Conservation (phyloP, 2,329 filamentous ascomycete species). For the Botrytis cinerea region DNA sequence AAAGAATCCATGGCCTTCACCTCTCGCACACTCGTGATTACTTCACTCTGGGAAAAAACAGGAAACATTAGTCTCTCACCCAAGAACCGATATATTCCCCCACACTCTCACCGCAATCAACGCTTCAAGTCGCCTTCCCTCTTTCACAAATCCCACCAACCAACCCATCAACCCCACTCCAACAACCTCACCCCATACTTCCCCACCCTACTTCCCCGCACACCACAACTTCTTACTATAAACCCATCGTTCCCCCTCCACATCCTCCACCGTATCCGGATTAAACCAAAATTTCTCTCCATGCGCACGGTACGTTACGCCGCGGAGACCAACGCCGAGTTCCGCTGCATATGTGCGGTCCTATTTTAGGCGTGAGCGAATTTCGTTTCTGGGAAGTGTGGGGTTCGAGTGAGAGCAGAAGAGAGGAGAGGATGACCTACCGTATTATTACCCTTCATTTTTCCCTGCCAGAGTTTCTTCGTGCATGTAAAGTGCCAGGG, state of each 20-base stretch:
- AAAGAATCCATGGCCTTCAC: background rate
- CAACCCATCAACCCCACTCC: background rate
- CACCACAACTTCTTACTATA: constrained; percentile 29
- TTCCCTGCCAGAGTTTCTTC: constrained; percentile 9
- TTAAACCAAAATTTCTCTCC: constrained; percentile 28
- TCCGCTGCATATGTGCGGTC: constrained; percentile 26
- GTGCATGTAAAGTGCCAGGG: constrained; percentile 24
- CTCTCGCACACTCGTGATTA: background rate
- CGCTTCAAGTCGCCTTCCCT: background rate
- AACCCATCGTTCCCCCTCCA: constrained; percentile 27
- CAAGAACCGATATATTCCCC: too few relatives aligned
- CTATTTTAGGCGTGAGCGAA: background rate
- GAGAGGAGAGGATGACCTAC: background rate
- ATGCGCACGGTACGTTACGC: constrained; percentile 27
- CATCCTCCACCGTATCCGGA: constrained; percentile 28
- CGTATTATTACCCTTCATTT: constrained; percentile 3
- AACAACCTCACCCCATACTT: too few relatives aligned
- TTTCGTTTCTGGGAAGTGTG: background rate
- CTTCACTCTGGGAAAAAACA: background rate
- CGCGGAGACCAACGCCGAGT: constrained; percentile 28
- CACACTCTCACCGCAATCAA: too few relatives aligned
- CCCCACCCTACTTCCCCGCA: background rate
- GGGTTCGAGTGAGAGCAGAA: background rate
- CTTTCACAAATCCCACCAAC: background rate
- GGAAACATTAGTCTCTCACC: background rate